A percentile compares a stretch with the other conserved stretches of the same genome.
These are phyloP conservation scores for Aspergillus aculeatus DNA, from an alignment of 2,329 filamentous ascomycete species.

Conservation along the genomic window DNA sequence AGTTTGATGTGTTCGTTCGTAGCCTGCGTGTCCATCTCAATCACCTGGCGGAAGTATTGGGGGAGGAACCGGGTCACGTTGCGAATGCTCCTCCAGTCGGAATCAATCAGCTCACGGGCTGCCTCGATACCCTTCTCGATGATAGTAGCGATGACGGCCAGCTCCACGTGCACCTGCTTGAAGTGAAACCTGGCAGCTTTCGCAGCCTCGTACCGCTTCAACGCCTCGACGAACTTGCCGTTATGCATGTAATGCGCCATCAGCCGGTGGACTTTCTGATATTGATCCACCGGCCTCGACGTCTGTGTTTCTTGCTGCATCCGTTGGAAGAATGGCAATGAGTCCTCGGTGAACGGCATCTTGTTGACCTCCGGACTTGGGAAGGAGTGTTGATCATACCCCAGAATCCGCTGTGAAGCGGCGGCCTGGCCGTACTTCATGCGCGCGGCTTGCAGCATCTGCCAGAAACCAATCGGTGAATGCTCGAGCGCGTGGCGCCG, in stretches of 20 bases:
- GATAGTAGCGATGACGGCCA: slow-evolving; percentile 38
- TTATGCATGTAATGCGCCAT: slow-evolving; percentile 40
- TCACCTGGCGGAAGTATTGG: slow-evolving; percentile 38
- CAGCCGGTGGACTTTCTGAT: slow-evolving; percentile 35
- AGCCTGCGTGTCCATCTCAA: slow-evolving; percentile 21
- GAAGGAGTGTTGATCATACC: slow-evolving; percentile 34
- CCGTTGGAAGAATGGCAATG: slow-evolving; percentile 31
- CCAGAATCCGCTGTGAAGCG: slow-evolving; percentile 37
- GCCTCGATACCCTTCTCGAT: slow-evolving; percentile 30
- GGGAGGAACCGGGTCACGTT: slow-evolving; percentile 29
- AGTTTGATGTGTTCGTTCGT: slow-evolving; percentile 33
- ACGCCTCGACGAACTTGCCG: slow-evolving; percentile 33
- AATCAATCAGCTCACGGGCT: slow-evolving; percentile 34
- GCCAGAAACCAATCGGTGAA: slow-evolving; percentile 40
- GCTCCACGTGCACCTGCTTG: slow-evolving; percentile 35
- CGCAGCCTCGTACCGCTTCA: slow-evolving; percentile 32
- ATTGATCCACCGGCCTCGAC: slow-evolving; percentile 32
- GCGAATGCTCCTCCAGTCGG: slow-evolving; percentile 28
- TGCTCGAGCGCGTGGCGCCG: slow-evolving; percentile 36
- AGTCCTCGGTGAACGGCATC: slow-evolving; percentile 22
- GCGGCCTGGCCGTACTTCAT: slow-evolving; percentile 32
- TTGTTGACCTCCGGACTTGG: slow-evolving; percentile 26
- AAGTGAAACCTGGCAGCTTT: slow-evolving; percentile 30
- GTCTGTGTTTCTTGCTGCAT: slow-evolving; percentile 29
- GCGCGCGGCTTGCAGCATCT: slow-evolving; percentile 41